These are phyloP conservation scores for Didymosphaeria variabile DNA, from an alignment of 2,329 filamentous ascomycete species.

Conservation along the genomic window DNA sequence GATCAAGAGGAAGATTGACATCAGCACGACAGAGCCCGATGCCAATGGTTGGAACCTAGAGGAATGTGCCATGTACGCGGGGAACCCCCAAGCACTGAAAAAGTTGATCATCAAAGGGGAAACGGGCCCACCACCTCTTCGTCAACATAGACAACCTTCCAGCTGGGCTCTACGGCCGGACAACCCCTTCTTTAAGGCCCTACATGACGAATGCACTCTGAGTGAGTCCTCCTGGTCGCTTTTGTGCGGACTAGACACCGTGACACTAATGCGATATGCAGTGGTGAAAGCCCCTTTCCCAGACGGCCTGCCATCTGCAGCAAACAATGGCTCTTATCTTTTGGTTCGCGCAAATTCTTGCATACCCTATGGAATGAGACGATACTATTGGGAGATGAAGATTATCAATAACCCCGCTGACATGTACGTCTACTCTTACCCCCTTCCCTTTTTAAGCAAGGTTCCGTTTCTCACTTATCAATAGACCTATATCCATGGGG, in stretches of 20 bases:
- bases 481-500: constrained; percentile 1
- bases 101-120: no score
- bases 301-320: neutral
- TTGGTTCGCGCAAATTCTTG: constrained; percentile 8
- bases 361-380: neutral
- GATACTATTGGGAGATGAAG: constrained; percentile 12
- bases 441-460: neutral
- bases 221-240: neutral
- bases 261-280: neutral
- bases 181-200: constrained; percentile 1
- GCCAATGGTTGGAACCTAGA: constrained; percentile 1
- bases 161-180: neutral
- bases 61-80: neutral
- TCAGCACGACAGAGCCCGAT: neutral
- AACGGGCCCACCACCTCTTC: no score
- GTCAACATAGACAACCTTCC: neutral
- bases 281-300: constrained; percentile 3
- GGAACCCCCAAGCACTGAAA: no score
- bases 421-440: neutral
- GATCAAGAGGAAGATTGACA: neutral
- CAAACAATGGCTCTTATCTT: neutral
- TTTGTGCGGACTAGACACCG: neutral
- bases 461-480: neutral
- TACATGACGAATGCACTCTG: neutral
- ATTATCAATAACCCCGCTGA: neutral